phyloP scores from a whole-genome alignment of 345 rosid species.

The Eucalyptus regnans region DNA sequence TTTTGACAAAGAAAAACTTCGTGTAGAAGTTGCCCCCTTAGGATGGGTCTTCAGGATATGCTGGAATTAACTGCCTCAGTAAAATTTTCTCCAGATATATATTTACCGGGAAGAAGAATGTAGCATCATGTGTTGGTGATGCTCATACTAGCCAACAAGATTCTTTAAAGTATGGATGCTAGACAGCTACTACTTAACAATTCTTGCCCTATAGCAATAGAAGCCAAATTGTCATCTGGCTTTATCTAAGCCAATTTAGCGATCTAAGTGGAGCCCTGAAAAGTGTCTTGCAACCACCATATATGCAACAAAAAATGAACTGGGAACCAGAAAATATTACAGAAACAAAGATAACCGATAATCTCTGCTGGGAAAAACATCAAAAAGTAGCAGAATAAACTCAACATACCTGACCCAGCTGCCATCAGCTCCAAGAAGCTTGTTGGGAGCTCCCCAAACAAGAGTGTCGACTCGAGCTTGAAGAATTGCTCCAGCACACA shows the following conservation, averaged over 20 bases:
- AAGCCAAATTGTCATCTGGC: neutral
- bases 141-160: neutral
- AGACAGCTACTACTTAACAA: neutral
- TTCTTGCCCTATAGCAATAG: neutral
- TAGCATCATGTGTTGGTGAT: neutral
- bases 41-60: neutral
- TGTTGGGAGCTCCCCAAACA: constrained; percentile 99
- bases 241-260: neutral
- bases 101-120: neutral
- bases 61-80: neutral
- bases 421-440: constrained; percentile 97
- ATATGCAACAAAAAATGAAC: neutral
- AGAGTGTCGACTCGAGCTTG: constrained; percentile 84
- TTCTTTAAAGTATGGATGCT: neutral
- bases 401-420: constrained; percentile 80
- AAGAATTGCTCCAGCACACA: constrained; percentile 99
- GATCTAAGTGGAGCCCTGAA: neutral
- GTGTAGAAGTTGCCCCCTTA: neutral
- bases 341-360: neutral
- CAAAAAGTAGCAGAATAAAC: neutral
- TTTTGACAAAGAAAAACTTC: neutral
- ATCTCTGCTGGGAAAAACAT: neutral
- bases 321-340: neutral
- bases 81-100: neutral
- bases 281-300: neutral